Evolutionary conservation across 805 yeast species (phyloP).

Genomic region (Starmerella powellii): DNA sequence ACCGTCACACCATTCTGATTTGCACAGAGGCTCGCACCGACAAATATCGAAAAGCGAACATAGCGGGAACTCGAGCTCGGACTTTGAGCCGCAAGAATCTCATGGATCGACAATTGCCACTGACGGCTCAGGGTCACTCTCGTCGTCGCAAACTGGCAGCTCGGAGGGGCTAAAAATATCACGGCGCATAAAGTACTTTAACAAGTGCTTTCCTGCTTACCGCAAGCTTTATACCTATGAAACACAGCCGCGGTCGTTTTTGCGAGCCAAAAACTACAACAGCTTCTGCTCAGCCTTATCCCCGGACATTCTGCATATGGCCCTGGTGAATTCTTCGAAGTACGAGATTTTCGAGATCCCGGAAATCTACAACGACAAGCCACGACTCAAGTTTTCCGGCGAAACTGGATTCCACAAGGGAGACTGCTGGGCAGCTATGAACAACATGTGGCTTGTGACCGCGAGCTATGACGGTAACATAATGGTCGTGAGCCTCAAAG

Average conservation of each 20-base stretch:
- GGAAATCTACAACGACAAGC: conserved; percentile 38
- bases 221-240: conserved; percentile 46
- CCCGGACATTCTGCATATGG: conserved; percentile 53
- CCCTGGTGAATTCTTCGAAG: conserved; percentile 49
- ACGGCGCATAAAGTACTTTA: conserved; percentile 36
- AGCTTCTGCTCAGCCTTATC: conserved; percentile 48
- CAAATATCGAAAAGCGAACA: too few relatives aligned
- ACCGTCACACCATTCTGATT: too few relatives aligned
- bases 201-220: conserved; percentile 73
- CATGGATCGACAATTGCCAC: too few relatives aligned
- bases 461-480: conserved; percentile 64
- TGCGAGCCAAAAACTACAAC: conserved; percentile 35
- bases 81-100: too few relatives aligned
- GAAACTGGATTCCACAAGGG: conserved; percentile 32
- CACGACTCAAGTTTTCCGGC: conserved; percentile 55
- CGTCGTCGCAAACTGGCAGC: background rate
- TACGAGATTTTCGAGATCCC: conserved; percentile 62
- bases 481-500: conserved; percentile 47
- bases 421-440: conserved; percentile 30
- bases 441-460: conserved; percentile 48
- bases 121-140: too few relatives aligned
- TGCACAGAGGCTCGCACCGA: too few relatives aligned
- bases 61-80: too few relatives aligned
- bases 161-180: background rate
- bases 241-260: conserved; percentile 41